A percentile compares a stretch with the other conserved stretches of the same genome.
These are phyloP conservation scores for Solanum aculeatissimum DNA, from an alignment of 305 asterid species.

Conservation along the genomic window DNA sequence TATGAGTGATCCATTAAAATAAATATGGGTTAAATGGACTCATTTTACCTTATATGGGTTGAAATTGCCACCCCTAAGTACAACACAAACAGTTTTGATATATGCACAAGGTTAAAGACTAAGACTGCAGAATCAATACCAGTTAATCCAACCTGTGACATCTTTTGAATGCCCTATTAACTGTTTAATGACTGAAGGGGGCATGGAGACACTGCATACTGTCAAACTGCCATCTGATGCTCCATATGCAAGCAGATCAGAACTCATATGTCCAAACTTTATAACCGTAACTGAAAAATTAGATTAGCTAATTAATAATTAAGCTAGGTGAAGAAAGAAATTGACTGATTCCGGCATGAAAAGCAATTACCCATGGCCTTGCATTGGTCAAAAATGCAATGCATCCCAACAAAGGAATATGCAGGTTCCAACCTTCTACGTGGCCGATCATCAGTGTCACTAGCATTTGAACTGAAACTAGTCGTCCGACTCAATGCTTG, in stretches of 20 bases:
- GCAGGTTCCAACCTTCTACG: constrained; percentile 78
- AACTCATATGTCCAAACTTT: constrained; percentile 92
- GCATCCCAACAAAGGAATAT: constrained; percentile 98
- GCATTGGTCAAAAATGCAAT: constrained; percentile 94
- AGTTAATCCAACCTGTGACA: constrained; percentile 88
- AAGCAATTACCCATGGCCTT: constrained; percentile 80
- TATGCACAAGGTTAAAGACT: constrained; percentile 7
- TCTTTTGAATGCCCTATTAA: constrained; percentile 90
- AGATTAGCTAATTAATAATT: constrained; percentile 4
- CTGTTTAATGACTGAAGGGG: constrained; percentile 64
- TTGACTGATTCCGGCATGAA: background rate
- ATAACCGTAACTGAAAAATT: constrained; percentile 64
- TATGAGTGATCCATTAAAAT: no score
- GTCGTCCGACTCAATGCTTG: constrained; percentile 56
- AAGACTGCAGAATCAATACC: constrained; percentile 39
- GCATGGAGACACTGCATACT: constrained; percentile 63
- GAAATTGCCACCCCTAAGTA: no score
- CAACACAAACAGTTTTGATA: background rate
- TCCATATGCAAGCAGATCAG: constrained; percentile 94
- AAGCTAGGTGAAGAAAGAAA: background rate
- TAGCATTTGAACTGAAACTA: constrained; percentile 60
- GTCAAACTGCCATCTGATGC: constrained; percentile 92
- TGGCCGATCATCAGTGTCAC: constrained; percentile 46
- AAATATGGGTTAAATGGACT: no score
- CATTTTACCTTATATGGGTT: no score